A percentile compares a stretch with the other conserved stretches of the same genome.
These are phyloP conservation scores for Mucor racemosus DNA, from an alignment of 371 early-diverging fungal species.

Conservation along the genomic window DNA sequence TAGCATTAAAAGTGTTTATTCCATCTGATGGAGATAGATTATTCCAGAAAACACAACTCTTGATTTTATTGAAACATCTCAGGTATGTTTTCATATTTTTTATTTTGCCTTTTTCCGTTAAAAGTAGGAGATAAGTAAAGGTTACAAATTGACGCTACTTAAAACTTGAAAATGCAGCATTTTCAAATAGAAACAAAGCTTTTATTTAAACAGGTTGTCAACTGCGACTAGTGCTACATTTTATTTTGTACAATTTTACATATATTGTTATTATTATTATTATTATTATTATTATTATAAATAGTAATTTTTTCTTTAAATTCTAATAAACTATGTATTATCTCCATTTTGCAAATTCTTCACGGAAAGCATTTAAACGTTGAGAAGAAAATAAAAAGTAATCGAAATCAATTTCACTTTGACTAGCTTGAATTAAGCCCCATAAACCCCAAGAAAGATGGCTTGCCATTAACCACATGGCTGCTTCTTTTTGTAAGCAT, in stretches of 20 bases:
- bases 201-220: too few relatives aligned
- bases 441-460: conserved; percentile 87
- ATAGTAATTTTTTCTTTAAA: background rate
- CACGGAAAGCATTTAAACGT: conserved; percentile 58
- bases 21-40: too few relatives aligned
- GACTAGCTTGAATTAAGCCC: conserved; percentile 79
- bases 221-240: background rate
- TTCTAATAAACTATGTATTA: background rate
- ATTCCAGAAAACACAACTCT: too few relatives aligned
- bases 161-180: too few relatives aligned
- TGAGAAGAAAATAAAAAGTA: conserved; percentile 76
- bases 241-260: background rate
- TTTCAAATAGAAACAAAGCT: too few relatives aligned
- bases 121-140: too few relatives aligned
- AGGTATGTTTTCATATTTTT: too few relatives aligned
- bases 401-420: conserved; percentile 84
- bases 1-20: too few relatives aligned
- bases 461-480: conserved; percentile 61
- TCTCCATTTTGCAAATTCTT: conserved; percentile 36
- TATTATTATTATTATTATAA: background rate
- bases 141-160: too few relatives aligned
- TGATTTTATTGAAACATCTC: too few relatives aligned
- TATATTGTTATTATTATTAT: background rate
- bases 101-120: too few relatives aligned
- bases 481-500: conserved; percentile 42